Base-by-base conservation (phyloP, 2,329 filamentous ascomycete species). In the Curvularia eragrostidis region DNA sequence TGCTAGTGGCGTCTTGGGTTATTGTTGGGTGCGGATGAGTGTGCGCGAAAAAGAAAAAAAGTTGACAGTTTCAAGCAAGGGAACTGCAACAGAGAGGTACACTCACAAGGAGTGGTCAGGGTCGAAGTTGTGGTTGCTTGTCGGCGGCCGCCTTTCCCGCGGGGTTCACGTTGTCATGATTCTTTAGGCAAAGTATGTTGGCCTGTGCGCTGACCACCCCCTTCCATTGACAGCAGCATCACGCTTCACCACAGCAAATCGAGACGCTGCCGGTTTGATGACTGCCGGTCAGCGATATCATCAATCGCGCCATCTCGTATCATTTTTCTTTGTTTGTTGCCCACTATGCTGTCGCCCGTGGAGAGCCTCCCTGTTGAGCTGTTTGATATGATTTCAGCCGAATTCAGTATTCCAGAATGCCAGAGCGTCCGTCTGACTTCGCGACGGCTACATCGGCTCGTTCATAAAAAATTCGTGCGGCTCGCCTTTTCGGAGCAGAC, bases 331-430 rank as follows among this genome's bases (percentile, higher is more conserved):
- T 12, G 13, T 15, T n/a, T 15, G 21, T 26, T 23, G 23, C 26
- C 7, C 32, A 12, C 24, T 18, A 75, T 72, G 68, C 47, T 56
- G 46, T 64, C 71, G 41, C 57, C 50, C 3, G 56, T 75, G 26
- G 71, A 72, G 48, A 48, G 56, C 41, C 69, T 75, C 43, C 69
- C 70, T 19, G 63, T 67, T 15, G 72, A 75, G 67, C 59, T 74
- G 6, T 64, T 70, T 34, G 71, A 73, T 23, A 50, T 68, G 26
- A 59, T 74, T 26, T 58, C 64, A 43, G 46, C 51, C 34, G 36
- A 61, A 42, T 50, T 75, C 19, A 48, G 63, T 24, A 41, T 68
- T 8, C 19, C 53, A 6, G 61, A 60, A 10, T 66, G 67, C 26
- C 59, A 64, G 23, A 46, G 54, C 18, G 50, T 75, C 12, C 71